Evolutionary conservation across 2,329 filamentous ascomycete genomes (phyloP).

Genomic region (Whalleya microplaca): DNA sequence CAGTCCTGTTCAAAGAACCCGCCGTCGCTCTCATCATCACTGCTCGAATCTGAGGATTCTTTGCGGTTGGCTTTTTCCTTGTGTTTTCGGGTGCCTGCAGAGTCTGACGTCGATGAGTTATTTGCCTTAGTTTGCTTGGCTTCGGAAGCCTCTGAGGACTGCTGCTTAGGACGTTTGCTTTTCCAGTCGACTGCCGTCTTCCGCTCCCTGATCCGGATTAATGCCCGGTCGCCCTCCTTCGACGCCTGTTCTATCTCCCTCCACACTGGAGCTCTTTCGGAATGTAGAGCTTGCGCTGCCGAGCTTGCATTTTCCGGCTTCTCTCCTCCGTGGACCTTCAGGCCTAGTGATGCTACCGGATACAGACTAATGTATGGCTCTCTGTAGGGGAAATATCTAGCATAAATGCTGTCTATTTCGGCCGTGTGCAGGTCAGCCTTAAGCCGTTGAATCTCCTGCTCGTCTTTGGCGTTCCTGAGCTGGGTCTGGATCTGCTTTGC

Average conservation of each 20-base stretch:
- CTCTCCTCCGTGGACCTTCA: slow-evolving; percentile 42
- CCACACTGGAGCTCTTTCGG: slow-evolving; percentile 67
- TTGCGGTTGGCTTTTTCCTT: slow-evolving; percentile 41
- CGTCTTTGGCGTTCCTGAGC: slow-evolving; percentile 54
- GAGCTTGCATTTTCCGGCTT: slow-evolving; percentile 46
- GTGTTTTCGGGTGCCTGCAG: slow-evolving; percentile 14
- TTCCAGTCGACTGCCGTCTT: slow-evolving; percentile 20
- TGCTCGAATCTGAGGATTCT: slow-evolving; percentile 33
- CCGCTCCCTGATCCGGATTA: slow-evolving; percentile 35
- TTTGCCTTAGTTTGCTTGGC: slow-evolving; percentile 17
- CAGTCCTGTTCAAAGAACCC: slow-evolving; percentile 59
- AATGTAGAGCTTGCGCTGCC: slow-evolving; percentile 46
- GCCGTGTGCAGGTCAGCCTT: slow-evolving; percentile 65
- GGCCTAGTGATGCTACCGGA: slow-evolving; percentile 37
- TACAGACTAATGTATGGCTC: slow-evolving; percentile 72
- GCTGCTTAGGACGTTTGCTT: slow-evolving; percentile 11
- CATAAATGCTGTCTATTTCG: slow-evolving; percentile 77
- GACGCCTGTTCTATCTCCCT: slow-evolving; percentile 66
- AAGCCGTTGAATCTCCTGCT: slow-evolving; percentile 55
- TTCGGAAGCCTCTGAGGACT: slow-evolving; percentile 18
- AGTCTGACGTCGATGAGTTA: slow-evolving; percentile 10
- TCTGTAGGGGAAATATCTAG: slow-evolving; percentile 71
- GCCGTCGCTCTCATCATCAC: slow-evolving; percentile 55
- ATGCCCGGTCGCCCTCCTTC: slow-evolving; percentile 34
- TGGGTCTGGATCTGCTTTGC: slow-evolving; percentile 67